A percentile compares a stretch with the other conserved stretches of the same genome.
These are phyloP conservation scores for Collybiopsis confluens DNA, from an alignment of 768 basidiomycete species.

Conservation along the genomic window DNA sequence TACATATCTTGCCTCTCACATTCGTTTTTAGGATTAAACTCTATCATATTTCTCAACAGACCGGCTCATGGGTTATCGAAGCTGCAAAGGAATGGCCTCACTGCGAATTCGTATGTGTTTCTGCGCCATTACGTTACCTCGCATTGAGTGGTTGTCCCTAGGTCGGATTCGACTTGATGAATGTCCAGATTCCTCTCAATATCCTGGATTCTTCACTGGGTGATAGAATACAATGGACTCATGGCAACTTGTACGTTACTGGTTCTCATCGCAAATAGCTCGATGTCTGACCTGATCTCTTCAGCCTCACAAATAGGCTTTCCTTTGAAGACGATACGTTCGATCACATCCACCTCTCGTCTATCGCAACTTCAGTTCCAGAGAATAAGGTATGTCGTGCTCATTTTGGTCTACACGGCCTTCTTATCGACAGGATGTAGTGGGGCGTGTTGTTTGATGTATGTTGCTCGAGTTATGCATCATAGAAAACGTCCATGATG, in stretches of 20 bases:
- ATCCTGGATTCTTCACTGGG: constrained; percentile 48
- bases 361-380: constrained; percentile 63
- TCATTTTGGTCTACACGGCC: constrained; percentile 7
- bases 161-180: constrained; percentile 79
- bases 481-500: no score
- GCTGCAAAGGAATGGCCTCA: constrained; percentile 69
- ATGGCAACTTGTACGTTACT: constrained; percentile 69
- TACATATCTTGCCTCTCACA: constrained; percentile 23
- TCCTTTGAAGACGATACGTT: constrained; percentile 84
- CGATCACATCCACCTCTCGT: constrained; percentile 72
- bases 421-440: constrained; percentile 26
- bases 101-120: constrained; percentile 54
- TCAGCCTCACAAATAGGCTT: constrained; percentile 67
- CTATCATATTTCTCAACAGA: constrained; percentile 29
- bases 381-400: constrained; percentile 69
- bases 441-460: constrained; percentile 71
- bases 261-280: no score
- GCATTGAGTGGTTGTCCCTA: constrained; percentile 18
- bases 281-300: constrained; percentile 2
- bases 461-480: constrained; percentile 18
- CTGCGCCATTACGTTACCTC: neutral
- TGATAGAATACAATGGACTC: constrained; percentile 62
- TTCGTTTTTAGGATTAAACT: neutral
- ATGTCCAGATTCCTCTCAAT: constrained; percentile 60
- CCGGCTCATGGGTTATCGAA: constrained; percentile 68